Conservation (phyloP, 139 green algal genomes). For the Astrephomene gubernaculifera region DNA sequence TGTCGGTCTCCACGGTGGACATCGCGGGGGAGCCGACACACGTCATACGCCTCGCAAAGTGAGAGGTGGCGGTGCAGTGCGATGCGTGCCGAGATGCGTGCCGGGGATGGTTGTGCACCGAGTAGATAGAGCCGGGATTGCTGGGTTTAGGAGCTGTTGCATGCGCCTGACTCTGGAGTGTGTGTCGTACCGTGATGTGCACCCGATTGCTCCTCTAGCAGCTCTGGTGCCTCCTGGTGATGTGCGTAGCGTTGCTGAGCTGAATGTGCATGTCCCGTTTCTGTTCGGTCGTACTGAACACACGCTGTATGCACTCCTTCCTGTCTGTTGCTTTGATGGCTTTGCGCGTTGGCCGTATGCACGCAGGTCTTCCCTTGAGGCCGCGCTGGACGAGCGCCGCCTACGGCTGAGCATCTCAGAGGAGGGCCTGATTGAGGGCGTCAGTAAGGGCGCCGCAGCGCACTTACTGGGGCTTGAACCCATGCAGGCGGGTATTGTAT, state of each 20-base stretch:
- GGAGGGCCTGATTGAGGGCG: not conserved
- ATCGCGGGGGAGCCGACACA: not conserved
- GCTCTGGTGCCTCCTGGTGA: too few species aligned
- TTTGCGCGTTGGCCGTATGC: too few species aligned
- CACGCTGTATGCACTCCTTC: too few species aligned
- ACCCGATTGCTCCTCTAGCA: not conserved
- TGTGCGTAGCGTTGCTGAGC: not conserved
- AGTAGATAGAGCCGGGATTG: too few species aligned
- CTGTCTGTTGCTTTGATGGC: too few species aligned
- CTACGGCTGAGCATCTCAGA: not conserved
- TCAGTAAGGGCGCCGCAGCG: not conserved
- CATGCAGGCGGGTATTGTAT: not conserved
- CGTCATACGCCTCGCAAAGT: not conserved
- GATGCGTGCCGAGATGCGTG: not conserved
- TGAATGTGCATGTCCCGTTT: not conserved
- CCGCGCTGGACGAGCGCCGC: not conserved
- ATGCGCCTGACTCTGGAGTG: too few species aligned
- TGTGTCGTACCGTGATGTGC: too few species aligned
- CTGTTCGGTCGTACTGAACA: not conserved
- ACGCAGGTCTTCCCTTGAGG: constrained; percentile 9
- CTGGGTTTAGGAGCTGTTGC: too few species aligned
- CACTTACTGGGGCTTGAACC: not conserved
- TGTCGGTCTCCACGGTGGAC: not conserved
- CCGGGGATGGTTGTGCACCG: too few species aligned
- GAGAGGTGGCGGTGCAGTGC: not conserved